Percentiles rank a stretch among this genome's conserved stretches.
phyloP scores from a whole-genome alignment of 768 basidiomycete species.

The Russula sp. region DNA sequence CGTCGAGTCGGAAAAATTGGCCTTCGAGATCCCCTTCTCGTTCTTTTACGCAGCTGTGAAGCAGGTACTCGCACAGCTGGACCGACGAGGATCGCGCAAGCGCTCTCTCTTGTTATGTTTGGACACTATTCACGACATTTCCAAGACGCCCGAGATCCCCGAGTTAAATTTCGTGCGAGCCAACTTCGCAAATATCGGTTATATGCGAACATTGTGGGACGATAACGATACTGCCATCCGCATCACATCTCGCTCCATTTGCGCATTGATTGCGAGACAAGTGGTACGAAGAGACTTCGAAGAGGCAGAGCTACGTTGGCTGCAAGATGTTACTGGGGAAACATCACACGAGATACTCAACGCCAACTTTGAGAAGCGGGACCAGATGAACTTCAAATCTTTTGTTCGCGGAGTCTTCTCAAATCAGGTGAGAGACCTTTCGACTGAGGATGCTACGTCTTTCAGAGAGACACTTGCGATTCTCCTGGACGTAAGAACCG shows the following conservation, averaged over 20 bases:
- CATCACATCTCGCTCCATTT: neutral
- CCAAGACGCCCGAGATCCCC: neutral
- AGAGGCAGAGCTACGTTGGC: neutral
- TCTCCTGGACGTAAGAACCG: neutral
- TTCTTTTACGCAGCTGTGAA: neutral
- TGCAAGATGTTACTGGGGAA: neutral
- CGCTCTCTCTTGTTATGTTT: neutral
- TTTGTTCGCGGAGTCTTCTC: neutral
- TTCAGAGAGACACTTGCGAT: neutral
- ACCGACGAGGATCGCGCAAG: neutral
- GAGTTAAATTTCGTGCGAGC: neutral
- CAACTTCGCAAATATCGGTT: constrained; percentile 1
- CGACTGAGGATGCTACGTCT: neutral
- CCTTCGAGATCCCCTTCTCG: neutral
- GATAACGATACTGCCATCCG: neutral
- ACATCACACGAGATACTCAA: neutral
- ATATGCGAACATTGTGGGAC: neutral
- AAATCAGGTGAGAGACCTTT: neutral
- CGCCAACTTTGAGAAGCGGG: neutral
- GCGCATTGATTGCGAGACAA: neutral
- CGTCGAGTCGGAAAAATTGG: neutral
- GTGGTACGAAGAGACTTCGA: neutral
- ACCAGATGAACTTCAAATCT: neutral
- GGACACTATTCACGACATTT: neutral
- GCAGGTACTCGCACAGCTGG: neutral